Conservation (phyloP, 108 stramenopile genomes). For the Fistulifera pelliculosa region DNA sequence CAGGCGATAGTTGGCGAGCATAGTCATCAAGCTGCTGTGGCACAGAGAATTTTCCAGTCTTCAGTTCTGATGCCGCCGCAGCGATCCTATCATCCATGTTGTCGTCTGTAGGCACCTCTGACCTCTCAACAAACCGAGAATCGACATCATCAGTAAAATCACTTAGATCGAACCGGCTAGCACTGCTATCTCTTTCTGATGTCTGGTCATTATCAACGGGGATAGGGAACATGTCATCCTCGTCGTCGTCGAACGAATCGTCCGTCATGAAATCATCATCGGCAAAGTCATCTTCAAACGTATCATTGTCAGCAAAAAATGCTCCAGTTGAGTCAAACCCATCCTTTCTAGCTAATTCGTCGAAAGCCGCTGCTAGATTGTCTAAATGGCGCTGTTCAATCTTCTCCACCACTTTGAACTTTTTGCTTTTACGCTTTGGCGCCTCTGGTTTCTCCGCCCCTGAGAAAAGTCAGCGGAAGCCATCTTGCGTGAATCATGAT, state of each 20-base stretch:
- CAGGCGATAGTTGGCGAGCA: slow-evolving; percentile 45
- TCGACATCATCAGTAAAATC: slow-evolving; percentile 9
- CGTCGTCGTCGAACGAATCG: slow-evolving; percentile 20
- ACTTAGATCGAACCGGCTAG: background rate
- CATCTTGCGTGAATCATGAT: no score
- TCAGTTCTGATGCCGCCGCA: slow-evolving; percentile 28
- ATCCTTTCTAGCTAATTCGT: slow-evolving; percentile 75
- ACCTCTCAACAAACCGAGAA: background rate
- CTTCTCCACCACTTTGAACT: slow-evolving; percentile 13
- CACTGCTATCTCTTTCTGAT: slow-evolving; percentile 1
- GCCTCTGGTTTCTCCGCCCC: background rate
- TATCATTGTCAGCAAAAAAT: slow-evolving; percentile 47
- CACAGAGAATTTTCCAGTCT: slow-evolving; percentile 6
- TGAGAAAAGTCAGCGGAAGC: background rate
- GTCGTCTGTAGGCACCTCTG: slow-evolving; percentile 23
- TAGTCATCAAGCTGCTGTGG: slow-evolving; percentile 78
- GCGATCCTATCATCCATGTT: slow-evolving; percentile 45
- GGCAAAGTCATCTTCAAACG: slow-evolving; percentile 73
- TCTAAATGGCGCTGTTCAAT: slow-evolving; percentile 16
- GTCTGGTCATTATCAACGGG: background rate
- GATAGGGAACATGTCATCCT: slow-evolving; percentile 5
- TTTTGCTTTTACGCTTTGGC: background rate
- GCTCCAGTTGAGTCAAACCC: slow-evolving; percentile 59
- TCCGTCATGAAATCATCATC: slow-evolving; percentile 30
- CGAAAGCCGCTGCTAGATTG: slow-evolving; percentile 57